phyloP scores from a whole-genome alignment of 805 yeast genomes.

The Clavispora asparagi region DNA sequence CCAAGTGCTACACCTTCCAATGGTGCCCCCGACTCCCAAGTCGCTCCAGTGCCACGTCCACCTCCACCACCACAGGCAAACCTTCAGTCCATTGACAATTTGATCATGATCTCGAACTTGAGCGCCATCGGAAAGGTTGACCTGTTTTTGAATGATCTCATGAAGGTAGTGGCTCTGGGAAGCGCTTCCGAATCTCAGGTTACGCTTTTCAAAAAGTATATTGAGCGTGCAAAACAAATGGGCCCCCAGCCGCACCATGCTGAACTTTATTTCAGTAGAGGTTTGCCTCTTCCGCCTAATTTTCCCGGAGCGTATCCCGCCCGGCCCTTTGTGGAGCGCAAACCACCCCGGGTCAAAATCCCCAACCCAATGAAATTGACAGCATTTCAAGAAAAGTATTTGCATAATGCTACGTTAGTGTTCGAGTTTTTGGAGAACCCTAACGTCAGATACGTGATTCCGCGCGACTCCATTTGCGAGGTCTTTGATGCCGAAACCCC shows the following conservation, averaged over 20 bases:
- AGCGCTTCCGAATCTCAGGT: slow-evolving; percentile 69
- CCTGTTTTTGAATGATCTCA: slow-evolving; percentile 57
- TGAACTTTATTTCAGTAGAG: slow-evolving; percentile 17
- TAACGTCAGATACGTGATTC: slow-evolving; percentile 65
- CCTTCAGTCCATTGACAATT: slow-evolving; percentile 59
- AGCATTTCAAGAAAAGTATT: slow-evolving; percentile 70
- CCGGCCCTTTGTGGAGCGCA: slow-evolving; percentile 9
- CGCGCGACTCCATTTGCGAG: slow-evolving; percentile 74
- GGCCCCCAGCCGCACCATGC: slow-evolving; percentile 49
- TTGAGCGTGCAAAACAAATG: slow-evolving; percentile 73
- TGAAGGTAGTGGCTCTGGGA: slow-evolving; percentile 86
- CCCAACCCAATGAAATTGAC: slow-evolving; percentile 57
- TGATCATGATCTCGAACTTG: slow-evolving; percentile 78
- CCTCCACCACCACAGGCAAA: slow-evolving; percentile 18
- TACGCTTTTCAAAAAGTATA: slow-evolving; percentile 71
- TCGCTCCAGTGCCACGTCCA: slow-evolving; percentile 20
- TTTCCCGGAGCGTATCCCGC: slow-evolving; percentile 13
- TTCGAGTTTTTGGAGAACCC: slow-evolving; percentile 84
- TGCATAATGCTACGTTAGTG: slow-evolving; percentile 64
- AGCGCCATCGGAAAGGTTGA: slow-evolving; percentile 78
- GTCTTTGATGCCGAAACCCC: slow-evolving; percentile 24
- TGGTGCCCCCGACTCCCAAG: slow-evolving; percentile 11
- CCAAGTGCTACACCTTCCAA: no score
- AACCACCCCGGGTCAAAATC: slow-evolving; percentile 12
- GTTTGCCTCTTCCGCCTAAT: slow-evolving; percentile 15